Conservation (phyloP, 495 filamentous ascomycete genomes). For the Extremus antarcticus region DNA sequence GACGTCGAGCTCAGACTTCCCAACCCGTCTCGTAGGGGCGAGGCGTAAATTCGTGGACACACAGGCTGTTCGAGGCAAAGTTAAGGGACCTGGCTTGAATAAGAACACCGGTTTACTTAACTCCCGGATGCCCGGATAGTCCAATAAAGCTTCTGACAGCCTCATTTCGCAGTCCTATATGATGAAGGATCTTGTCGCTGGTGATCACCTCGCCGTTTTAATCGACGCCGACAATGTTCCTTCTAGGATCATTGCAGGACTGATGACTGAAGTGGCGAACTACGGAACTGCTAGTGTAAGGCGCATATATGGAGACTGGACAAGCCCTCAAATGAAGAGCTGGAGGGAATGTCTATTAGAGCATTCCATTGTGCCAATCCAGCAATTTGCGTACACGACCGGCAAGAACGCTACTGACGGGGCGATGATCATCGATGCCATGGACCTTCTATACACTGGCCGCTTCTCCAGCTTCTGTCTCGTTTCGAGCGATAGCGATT, state of each 20-base stretch:
- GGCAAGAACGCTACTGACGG: slow-evolving; percentile 13
- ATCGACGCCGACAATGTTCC: slow-evolving; percentile 12
- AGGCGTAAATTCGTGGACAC: too few species aligned
- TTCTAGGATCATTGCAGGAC: slow-evolving; percentile 6
- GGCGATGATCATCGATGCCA: slow-evolving; percentile 17
- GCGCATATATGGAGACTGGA: slow-evolving; percentile 16
- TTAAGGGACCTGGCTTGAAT: too few species aligned
- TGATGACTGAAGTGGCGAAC: slow-evolving; percentile 12
- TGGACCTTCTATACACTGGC: slow-evolving; percentile 15
- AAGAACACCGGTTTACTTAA: too few species aligned
- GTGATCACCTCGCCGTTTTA: not conserved
- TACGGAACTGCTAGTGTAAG: slow-evolving; percentile 13
- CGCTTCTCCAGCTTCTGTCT: slow-evolving; percentile 13
- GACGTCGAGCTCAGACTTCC: too few species aligned
- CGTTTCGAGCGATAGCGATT: slow-evolving; percentile 15
- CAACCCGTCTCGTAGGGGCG: too few species aligned
- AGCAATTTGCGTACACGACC: slow-evolving; percentile 14
- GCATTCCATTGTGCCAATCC: slow-evolving; percentile 11
- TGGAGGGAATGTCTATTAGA: slow-evolving; percentile 6
- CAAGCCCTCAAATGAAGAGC: slow-evolving; percentile 1
- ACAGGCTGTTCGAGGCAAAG: too few species aligned
- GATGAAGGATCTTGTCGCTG: too few species aligned
- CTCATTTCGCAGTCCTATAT: too few species aligned
- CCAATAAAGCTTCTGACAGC: too few species aligned
- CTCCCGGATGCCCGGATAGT: too few species aligned